These are phyloP conservation scores for Penicillium sp. DNA, from an alignment of 2,329 filamentous ascomycete genomes.

Conservation along the genomic window DNA sequence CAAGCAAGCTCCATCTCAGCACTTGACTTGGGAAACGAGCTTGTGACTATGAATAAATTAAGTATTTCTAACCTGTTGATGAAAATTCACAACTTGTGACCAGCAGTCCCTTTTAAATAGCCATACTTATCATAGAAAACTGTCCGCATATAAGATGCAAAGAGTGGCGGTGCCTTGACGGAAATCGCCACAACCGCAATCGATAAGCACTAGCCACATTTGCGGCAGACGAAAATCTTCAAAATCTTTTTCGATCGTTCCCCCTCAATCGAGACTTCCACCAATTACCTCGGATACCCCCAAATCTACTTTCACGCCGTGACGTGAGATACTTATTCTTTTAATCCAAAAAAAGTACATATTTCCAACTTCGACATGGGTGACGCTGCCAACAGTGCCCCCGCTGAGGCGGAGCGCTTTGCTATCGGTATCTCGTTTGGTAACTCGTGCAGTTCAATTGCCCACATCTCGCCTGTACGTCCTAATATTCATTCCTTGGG, in stretches of 20 bases:
- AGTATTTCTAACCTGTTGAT: too few relatives aligned
- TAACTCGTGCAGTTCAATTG: conserved; percentile 98
- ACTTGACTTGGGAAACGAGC: neutral
- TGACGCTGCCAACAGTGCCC: conserved; percentile 54
- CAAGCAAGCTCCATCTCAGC: neutral
- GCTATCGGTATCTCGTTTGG: conserved; percentile 97
- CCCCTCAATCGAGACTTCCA: conserved; percentile 22
- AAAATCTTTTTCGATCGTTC: conserved; percentile 35
- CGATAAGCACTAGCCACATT: conserved; percentile 38
- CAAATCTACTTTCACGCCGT: conserved; percentile 15
- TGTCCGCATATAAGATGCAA: too few relatives aligned
- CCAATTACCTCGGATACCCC: conserved; percentile 20
- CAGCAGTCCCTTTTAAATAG: neutral
- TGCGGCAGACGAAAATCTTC: conserved; percentile 30
- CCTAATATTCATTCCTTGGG: neutral
- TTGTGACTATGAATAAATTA: neutral
- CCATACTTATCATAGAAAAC: neutral
- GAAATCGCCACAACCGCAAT: conserved; percentile 30
- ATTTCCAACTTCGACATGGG: conserved; percentile 39
- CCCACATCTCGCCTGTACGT: conserved; percentile 68
- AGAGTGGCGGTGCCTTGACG: neutral
- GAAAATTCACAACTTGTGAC: neutral
- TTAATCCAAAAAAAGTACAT: conserved; percentile 10
- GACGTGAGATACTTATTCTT: conserved; percentile 14
- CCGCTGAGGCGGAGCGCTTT: conserved; percentile 52